Percentiles rank a stretch among this genome's conserved stretches.
These are phyloP conservation scores for Talaromyces sp. DNA, from an alignment of 2,329 filamentous ascomycete genomes.

Conservation along the genomic window DNA sequence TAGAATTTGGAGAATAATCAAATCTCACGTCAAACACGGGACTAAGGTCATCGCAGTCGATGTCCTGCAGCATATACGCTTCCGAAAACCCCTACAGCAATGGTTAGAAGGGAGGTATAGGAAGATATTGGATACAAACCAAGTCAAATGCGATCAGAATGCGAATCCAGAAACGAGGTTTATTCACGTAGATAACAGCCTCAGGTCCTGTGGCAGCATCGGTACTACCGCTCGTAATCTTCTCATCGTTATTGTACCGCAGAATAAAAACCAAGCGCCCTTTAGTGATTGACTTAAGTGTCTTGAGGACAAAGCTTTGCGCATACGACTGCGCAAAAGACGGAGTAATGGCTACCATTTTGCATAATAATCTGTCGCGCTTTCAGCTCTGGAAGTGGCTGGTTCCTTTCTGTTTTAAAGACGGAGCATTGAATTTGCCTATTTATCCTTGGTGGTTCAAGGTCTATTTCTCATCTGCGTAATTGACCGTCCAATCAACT, in stretches of 20 bases:
- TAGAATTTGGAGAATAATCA: neutral
- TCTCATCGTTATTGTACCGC: slow-evolving; percentile 1
- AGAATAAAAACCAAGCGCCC: slow-evolving; percentile 1
- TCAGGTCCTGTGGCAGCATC: neutral
- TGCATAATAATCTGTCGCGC: neutral
- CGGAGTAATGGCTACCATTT: neutral
- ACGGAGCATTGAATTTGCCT: neutral
- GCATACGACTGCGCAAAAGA: slow-evolving; percentile 1
- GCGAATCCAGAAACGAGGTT: slow-evolving; percentile 4
- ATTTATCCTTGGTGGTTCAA: neutral
- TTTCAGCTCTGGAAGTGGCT: neutral
- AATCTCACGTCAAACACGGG: slow-evolving; percentile 57
- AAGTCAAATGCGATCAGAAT: slow-evolving; percentile 1
- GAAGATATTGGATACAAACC: neutral
- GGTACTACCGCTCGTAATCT: neutral
- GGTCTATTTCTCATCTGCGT: too few relatives aligned
- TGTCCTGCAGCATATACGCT: slow-evolving; percentile 67
- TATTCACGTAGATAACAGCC: slow-evolving; percentile 1
- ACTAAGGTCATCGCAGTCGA: slow-evolving; percentile 60
- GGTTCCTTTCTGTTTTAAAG: neutral
- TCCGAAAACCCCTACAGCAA: slow-evolving; percentile 57
- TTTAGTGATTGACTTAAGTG: neutral
- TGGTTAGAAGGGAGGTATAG: neutral
- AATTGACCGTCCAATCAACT: neutral
- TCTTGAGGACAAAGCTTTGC: neutral